Evolutionary conservation across 805 yeast genomes (phyloP).

Genomic region (Kluyveromyces lactis): DNA sequence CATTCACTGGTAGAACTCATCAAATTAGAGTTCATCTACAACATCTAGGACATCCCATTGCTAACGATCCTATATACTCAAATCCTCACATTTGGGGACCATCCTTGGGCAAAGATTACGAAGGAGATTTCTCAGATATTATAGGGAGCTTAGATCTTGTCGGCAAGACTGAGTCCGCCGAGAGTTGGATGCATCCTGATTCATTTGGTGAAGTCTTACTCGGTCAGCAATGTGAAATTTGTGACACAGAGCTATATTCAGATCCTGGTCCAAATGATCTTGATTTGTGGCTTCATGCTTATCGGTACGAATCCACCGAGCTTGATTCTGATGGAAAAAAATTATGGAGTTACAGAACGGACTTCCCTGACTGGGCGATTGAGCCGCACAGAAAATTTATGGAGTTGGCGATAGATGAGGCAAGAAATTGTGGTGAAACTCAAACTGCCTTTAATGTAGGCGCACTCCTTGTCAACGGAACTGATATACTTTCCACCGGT

Average conservation of each 20-base stretch:
- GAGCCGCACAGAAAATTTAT: constrained; percentile 51
- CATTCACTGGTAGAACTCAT: constrained; percentile 90
- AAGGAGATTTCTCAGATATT: constrained; percentile 41
- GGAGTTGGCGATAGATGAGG: constrained; percentile 71
- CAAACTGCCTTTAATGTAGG: constrained; percentile 93
- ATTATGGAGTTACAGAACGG: constrained; percentile 69
- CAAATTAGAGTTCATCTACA: constrained; percentile 93
- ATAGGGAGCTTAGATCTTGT: constrained; percentile 44
- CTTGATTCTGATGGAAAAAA: constrained; percentile 22
- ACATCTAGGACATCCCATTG: constrained; percentile 81
- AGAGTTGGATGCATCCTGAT: constrained; percentile 56
- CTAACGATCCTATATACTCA: constrained; percentile 87
- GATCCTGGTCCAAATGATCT: constrained; percentile 89
- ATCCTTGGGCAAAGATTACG: constrained; percentile 53
- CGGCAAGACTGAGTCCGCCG: constrained; percentile 63
- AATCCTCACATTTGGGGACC: constrained; percentile 76
- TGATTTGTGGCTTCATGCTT: constrained; percentile 88
- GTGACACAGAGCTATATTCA: constrained; percentile 64
- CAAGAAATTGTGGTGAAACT: constrained; percentile 72
- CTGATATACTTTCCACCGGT: constrained; percentile 65
- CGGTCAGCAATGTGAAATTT: constrained; percentile 52
- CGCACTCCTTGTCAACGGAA: constrained; percentile 65
- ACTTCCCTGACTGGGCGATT: constrained; percentile 77
- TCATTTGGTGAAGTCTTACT: constrained; percentile 59
- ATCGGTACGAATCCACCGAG: constrained; percentile 54